Evolutionary conservation across 2,329 filamentous ascomycete species (phyloP).

Genomic region (Aspergillus persii): DNA sequence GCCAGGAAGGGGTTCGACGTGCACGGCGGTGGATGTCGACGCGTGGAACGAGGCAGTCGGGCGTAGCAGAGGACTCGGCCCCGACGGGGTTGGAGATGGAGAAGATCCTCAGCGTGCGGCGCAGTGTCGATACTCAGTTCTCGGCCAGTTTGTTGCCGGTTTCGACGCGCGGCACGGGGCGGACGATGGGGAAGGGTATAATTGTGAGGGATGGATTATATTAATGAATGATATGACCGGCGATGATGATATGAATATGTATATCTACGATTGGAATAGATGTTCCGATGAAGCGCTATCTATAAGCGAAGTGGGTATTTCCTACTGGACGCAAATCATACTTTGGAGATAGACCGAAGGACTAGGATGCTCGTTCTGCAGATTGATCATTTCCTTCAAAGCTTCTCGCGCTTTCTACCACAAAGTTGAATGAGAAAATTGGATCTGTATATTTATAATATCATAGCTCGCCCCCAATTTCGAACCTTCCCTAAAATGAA

Average conservation of each 20-base stretch:
- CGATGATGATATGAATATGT: background rate
- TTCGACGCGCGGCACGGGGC: slow-evolving; percentile 23
- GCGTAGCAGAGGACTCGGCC: background rate
- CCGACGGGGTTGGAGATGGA: slow-evolving; percentile 25
- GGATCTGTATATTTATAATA: too few species aligned
- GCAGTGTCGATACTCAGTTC: slow-evolving; percentile 27
- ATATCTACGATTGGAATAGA: background rate
- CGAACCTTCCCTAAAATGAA: too few species aligned
- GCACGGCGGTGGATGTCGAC: slow-evolving; percentile 25
- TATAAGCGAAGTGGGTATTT: too few species aligned
- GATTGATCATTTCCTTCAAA: too few species aligned
- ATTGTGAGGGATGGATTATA: background rate
- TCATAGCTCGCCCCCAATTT: too few species aligned
- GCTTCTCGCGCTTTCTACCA: too few species aligned
- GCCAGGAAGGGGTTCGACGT: slow-evolving; percentile 22
- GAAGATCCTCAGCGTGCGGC: slow-evolving; percentile 24
- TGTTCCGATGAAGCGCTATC: too few species aligned
- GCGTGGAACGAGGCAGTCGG: slow-evolving; percentile 3
- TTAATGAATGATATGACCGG: background rate
- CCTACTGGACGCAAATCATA: too few species aligned
- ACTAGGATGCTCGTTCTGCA: too few species aligned
- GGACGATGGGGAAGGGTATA: slow-evolving; percentile 1
- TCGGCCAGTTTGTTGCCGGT: slow-evolving; percentile 25
- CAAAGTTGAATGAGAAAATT: too few species aligned
- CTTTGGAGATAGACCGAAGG: too few species aligned